Conservation (phyloP, 352 stramenopile genomes). For the Blastocystis sp. region DNA sequence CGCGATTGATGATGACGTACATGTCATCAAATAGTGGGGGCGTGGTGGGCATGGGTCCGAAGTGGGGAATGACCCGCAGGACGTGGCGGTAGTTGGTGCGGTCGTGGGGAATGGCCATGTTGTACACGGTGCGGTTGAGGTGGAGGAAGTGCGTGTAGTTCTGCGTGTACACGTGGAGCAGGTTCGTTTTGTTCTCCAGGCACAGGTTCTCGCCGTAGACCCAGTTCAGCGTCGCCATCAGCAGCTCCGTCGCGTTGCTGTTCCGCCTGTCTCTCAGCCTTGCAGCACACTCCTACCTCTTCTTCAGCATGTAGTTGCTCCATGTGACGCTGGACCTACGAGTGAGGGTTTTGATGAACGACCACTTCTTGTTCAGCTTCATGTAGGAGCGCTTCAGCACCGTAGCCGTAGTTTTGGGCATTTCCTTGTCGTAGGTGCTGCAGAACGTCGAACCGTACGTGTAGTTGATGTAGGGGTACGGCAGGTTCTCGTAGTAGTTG, state of each 20-base stretch:
- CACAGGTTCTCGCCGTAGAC: constrained; percentile 50
- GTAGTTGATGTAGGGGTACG: constrained; percentile 22
- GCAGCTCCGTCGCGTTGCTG: background rate
- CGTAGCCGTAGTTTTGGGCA: background rate
- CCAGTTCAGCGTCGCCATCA: background rate
- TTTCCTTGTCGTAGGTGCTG: background rate
- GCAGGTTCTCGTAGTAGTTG: constrained; percentile 3
- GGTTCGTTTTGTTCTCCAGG: constrained; percentile 66
- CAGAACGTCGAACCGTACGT: constrained; percentile 2
- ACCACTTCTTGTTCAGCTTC: constrained; percentile 5
- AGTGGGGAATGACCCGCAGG: constrained; percentile 40
- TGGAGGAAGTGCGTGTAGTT: constrained; percentile 58
- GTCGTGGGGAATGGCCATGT: constrained; percentile 31
- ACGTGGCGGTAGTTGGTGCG: constrained; percentile 33
- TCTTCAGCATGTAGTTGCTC: constrained; percentile 24
- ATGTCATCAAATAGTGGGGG: background rate
- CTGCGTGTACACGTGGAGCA: constrained; percentile 32
- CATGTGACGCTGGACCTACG: background rate
- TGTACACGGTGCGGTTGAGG: constrained; percentile 1
- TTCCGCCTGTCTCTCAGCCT: background rate
- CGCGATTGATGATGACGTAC: constrained; percentile 53
- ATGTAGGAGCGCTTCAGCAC: constrained; percentile 42
- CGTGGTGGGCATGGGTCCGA: background rate
- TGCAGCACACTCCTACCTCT: background rate
- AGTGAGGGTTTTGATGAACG: background rate